Conservation (phyloP, 352 stramenopile genomes). For the Globisporangium solare region DNA sequence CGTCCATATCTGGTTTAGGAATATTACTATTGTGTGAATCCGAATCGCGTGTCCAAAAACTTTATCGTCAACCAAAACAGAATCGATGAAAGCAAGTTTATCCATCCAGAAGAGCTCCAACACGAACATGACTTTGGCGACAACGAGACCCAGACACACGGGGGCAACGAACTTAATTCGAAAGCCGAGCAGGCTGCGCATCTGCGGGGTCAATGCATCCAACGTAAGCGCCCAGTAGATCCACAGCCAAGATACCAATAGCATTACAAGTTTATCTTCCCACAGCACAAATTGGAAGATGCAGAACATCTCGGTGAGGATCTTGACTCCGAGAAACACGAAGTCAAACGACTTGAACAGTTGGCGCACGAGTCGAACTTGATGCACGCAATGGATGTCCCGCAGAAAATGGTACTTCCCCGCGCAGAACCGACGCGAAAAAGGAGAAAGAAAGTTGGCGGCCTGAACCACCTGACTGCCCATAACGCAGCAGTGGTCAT, state of each 20-base stretch:
- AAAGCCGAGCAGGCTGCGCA: slow-evolving; percentile 18
- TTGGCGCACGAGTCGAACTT: too few relatives aligned
- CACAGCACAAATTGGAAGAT: slow-evolving; percentile 17
- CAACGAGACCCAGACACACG: slow-evolving; percentile 12
- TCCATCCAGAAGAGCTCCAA: slow-evolving; percentile 21
- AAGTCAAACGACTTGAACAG: too few relatives aligned
- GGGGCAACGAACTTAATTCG: slow-evolving; percentile 7
- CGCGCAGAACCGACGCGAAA: too few relatives aligned
- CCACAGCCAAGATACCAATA: slow-evolving; percentile 24
- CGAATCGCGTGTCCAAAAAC: background rate
- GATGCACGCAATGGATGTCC: too few relatives aligned
- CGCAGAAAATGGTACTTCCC: too few relatives aligned
- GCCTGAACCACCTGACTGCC: too few relatives aligned
- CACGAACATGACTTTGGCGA: slow-evolving; percentile 17
- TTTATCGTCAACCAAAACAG: background rate
- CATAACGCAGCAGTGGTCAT: too few relatives aligned
- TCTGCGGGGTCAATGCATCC: slow-evolving; percentile 23
- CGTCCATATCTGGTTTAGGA: slow-evolving; percentile 8
- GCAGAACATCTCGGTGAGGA: slow-evolving; percentile 13
- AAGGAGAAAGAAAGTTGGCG: too few relatives aligned
- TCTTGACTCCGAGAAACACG: too few relatives aligned
- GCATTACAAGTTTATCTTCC: slow-evolving; percentile 15
- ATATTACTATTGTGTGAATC: slow-evolving; percentile 9
- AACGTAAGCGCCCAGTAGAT: slow-evolving; percentile 29
- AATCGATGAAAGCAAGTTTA: background rate